Evolutionary conservation across 2,329 filamentous ascomycete species (phyloP).

Genomic region (Tetracladium maxilliforme): DNA sequence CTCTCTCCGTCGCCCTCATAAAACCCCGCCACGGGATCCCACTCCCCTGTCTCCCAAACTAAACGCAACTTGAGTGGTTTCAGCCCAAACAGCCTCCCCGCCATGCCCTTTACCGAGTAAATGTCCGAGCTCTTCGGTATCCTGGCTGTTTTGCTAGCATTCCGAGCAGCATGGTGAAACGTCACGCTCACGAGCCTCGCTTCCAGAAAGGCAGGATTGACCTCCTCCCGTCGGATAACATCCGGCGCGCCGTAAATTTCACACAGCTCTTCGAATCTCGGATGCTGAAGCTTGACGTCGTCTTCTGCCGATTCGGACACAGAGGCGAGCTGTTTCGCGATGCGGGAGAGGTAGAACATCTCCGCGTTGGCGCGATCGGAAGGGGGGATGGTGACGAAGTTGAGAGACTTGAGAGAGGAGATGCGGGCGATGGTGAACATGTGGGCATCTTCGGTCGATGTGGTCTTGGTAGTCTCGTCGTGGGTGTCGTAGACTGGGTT

Average conservation of each 20-base stretch:
- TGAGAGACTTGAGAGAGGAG: slow-evolving; percentile 49
- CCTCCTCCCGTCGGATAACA: slow-evolving; percentile 36
- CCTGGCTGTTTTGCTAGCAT: slow-evolving; percentile 10
- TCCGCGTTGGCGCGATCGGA: slow-evolving; percentile 79
- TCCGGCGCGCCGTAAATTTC: slow-evolving; percentile 58
- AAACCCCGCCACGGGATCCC: slow-evolving; percentile 60
- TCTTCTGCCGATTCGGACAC: slow-evolving; percentile 36
- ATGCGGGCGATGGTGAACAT: slow-evolving; percentile 78
- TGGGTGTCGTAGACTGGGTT: slow-evolving; percentile 67
- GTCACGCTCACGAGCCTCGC: slow-evolving; percentile 57
- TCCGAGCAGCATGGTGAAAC: slow-evolving; percentile 23
- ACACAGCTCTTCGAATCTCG: slow-evolving; percentile 61
- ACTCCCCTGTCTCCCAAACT: slow-evolving; percentile 83
- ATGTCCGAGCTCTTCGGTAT: slow-evolving; percentile 69
- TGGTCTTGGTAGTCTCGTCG: slow-evolving; percentile 18
- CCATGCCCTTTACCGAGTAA: slow-evolving; percentile 68
- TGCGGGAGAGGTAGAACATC: slow-evolving; percentile 80
- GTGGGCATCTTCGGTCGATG: slow-evolving; percentile 63
- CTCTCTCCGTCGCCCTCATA: slow-evolving; percentile 40
- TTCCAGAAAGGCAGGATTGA: slow-evolving; percentile 71
- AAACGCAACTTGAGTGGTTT: slow-evolving; percentile 50
- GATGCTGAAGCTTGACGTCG: slow-evolving; percentile 47
- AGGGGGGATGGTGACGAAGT: slow-evolving; percentile 55
- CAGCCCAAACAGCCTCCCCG: slow-evolving; percentile 53
- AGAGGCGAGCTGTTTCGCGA: slow-evolving; percentile 58